Evolutionary conservation across 495 filamentous ascomycete species (phyloP).

Genomic region (Tuber umbilicatum): DNA sequence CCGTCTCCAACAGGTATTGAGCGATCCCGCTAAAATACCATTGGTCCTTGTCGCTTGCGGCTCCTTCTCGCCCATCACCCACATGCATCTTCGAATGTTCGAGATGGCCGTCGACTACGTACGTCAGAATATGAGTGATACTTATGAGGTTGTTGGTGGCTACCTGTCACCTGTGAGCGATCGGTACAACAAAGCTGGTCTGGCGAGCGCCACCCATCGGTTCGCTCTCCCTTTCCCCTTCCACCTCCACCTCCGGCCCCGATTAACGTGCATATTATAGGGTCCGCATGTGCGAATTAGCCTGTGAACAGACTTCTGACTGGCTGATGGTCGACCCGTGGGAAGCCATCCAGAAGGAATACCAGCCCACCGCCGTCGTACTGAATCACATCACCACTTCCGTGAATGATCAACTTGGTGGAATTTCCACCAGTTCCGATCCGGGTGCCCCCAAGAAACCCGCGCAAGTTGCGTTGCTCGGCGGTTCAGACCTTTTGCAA

Average conservation of each 20-base stretch:
- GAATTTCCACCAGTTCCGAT: conserved; percentile 62
- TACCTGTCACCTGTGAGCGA: conserved; percentile 77
- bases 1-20: conserved; percentile 63
- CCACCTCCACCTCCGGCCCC: background rate
- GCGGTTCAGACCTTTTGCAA: conserved; percentile 77
- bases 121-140: conserved; percentile 56
- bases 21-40: conserved; percentile 63
- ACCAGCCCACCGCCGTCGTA: conserved; percentile 81
- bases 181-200: conserved; percentile 83
- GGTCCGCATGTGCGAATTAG: conserved; percentile 66
- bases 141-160: conserved; percentile 78
- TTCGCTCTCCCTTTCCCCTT: conserved; percentile 38
- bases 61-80: conserved; percentile 80
- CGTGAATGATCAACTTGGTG: conserved; percentile 70
- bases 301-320: conserved; percentile 63
- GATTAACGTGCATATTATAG: conserved; percentile 23
- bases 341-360: conserved; percentile 66
- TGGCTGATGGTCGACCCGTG: conserved; percentile 87
- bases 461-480: conserved; percentile 66
- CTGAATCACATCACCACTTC: conserved; percentile 84
- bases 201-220: conserved; percentile 70
- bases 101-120: conserved; percentile 81
- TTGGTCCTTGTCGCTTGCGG: conserved; percentile 84
- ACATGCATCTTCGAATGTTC: conserved; percentile 88
- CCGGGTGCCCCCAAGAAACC: conserved; percentile 43